Evolutionary conservation across 1,139 yeast genomes (phyloP).

Genomic region (Suhomyces bribrorum): DNA sequence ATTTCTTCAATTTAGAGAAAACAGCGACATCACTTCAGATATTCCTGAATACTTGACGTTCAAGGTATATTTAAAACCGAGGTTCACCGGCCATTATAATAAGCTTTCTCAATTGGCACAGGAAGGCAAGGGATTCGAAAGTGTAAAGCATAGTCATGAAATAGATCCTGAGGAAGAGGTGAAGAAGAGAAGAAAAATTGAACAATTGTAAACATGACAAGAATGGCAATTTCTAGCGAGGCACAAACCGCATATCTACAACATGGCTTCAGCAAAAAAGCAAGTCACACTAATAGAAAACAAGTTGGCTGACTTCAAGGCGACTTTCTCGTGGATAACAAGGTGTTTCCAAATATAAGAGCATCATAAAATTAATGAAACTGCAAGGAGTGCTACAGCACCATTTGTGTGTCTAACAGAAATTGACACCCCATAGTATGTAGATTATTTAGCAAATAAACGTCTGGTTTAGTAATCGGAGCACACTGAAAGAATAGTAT

Average conservation of each 20-base stretch:
- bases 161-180: neutral
- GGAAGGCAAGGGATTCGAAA: conserved; percentile 25
- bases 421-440: neutral
- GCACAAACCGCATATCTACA: no score
- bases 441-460: neutral
- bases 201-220: no score
- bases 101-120: conserved; percentile 26
- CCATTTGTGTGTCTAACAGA: no score
- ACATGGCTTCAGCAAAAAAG: no score
- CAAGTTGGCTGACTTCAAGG: no score
- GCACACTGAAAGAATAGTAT: no score
- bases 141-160: neutral
- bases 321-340: no score
- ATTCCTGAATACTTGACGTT: conserved; percentile 27
- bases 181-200: conserved; percentile 1
- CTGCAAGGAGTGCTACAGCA: no score
- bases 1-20: conserved; percentile 28
- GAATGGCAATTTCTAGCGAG: no score
- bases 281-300: no score
- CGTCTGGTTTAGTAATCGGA: neutral
- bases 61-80: conserved; percentile 25
- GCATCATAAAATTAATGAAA: no score
- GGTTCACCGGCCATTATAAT: conserved; percentile 38
- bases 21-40: conserved; percentile 19
- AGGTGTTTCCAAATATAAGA: no score